phyloP scores from a whole-genome alignment of 192 early-diverging fungal genomes.

The Coemansia sp. region DNA sequence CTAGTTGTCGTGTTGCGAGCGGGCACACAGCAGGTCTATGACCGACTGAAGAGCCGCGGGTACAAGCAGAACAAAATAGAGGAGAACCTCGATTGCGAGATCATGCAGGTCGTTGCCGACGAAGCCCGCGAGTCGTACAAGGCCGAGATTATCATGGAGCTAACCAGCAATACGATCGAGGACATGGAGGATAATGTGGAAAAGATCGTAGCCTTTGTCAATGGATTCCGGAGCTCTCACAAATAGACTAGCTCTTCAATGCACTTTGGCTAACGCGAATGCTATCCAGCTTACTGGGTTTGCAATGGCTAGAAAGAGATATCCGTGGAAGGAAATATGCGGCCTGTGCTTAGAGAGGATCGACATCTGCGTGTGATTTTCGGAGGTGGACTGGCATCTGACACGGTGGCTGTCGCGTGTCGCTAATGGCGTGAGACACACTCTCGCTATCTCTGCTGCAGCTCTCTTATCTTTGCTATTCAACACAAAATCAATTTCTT shows the following conservation, averaged over 20 bases:
- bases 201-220: slow-evolving; percentile 69
- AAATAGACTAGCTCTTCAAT: not conserved
- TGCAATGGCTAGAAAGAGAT: too few species aligned
- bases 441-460: not conserved
- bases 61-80: slow-evolving; percentile 82
- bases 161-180: slow-evolving; percentile 74
- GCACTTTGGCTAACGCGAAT: too few species aligned
- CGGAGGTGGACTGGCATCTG: not conserved
- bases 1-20: slow-evolving; percentile 87
- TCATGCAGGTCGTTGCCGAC: slow-evolving; percentile 92
- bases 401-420: not conserved
- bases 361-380: not conserved
- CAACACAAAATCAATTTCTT: not conserved
- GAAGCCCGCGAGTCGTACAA: slow-evolving; percentile 85
- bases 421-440: not conserved
- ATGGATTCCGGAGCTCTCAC: slow-evolving; percentile 40
- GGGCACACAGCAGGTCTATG: slow-evolving; percentile 74
- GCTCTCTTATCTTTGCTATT: not conserved
- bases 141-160: slow-evolving; percentile 75
- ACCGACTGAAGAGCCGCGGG: slow-evolving; percentile 73
- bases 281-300: too few species aligned
- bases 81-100: slow-evolving; percentile 96
- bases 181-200: slow-evolving; percentile 92
- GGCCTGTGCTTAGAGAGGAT: not conserved
- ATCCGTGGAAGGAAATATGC: not conserved